phyloP scores from a whole-genome alignment of 352 stramenopile species.

The Globisporangium barbulae region DNA sequence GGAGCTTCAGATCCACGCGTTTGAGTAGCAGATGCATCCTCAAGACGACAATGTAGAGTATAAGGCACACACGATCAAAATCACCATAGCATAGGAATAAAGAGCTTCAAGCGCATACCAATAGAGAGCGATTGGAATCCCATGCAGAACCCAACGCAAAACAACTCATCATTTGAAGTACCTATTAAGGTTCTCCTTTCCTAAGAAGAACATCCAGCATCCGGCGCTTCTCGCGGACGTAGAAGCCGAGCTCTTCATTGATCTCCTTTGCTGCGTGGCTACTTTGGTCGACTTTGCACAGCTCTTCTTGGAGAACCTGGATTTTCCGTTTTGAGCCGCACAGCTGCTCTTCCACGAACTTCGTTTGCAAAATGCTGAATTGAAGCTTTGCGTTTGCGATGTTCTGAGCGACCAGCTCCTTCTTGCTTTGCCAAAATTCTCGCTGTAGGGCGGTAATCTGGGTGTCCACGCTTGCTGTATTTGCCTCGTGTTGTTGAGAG shows the following conservation, averaged over 20 bases:
- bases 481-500: not conserved
- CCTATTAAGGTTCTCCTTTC: not conserved
- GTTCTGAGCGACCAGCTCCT: constrained; percentile 16
- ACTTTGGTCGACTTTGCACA: constrained; percentile 3
- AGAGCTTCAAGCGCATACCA: not conserved
- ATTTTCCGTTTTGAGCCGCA: constrained; percentile 24
- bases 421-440: constrained; percentile 22
- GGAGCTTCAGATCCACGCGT: not conserved
- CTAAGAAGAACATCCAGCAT: constrained; percentile 12
- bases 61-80: not conserved
- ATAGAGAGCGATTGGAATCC: not conserved
- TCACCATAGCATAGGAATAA: not conserved
- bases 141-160: not conserved
- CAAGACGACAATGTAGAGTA: constrained; percentile 1
- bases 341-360: constrained; percentile 21
- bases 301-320: constrained; percentile 19
- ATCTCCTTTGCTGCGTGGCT: constrained; percentile 7
- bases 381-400: constrained; percentile 23
- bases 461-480: not conserved
- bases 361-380: constrained; percentile 18
- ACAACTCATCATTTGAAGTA: not conserved
- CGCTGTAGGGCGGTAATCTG: constrained; percentile 8
- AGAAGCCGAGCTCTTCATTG: constrained; percentile 16
- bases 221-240: constrained; percentile 16
- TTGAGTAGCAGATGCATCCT: not conserved